phyloP scores from a whole-genome alignment of 2,329 filamentous ascomycete species.

The Diaporthe ilicicola region DNA sequence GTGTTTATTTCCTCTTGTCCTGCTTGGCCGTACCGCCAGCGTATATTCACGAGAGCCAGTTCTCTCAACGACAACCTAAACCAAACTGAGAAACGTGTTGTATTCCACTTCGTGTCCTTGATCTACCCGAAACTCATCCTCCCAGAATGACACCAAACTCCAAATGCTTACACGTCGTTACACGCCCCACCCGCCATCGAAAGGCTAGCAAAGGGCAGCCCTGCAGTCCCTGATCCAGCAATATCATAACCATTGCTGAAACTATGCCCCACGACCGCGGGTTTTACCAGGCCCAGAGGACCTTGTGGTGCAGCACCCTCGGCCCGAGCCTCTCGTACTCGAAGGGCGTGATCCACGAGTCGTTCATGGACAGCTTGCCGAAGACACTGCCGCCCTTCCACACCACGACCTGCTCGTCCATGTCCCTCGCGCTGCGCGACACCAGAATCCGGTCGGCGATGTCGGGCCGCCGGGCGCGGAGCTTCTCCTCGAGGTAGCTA shows the following conservation, averaged over 20 bases:
- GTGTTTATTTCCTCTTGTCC: background rate
- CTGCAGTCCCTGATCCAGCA: too few species aligned
- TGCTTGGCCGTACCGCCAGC: background rate
- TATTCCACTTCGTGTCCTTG: background rate
- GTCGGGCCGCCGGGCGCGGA: conserved; percentile 73
- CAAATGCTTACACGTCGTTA: background rate
- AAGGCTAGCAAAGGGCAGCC: background rate
- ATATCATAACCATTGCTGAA: too few species aligned
- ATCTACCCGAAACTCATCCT: background rate
- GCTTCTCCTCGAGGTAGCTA: conserved; percentile 81
- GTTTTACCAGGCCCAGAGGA: conserved; percentile 67
- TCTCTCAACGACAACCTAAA: background rate
- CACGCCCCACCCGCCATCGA: too few species aligned
- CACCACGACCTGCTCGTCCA: conserved; percentile 95
- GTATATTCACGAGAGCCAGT: background rate
- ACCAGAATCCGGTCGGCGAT: conserved; percentile 69
- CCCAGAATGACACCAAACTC: conserved; percentile 21
- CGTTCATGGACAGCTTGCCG: conserved; percentile 89
- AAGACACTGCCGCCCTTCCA: conserved; percentile 99
- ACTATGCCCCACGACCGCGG: too few species aligned
- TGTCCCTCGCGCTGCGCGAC: conserved; percentile 81
- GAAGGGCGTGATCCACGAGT: conserved; percentile 88
- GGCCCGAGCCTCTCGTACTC: conserved; percentile 90
- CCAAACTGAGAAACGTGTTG: background rate
- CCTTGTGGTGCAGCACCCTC: conserved; percentile 85